Evolutionary conservation across 2,329 filamentous ascomycete species (phyloP), one percentile per base, ranked within the genome.

Genomic region (Helicocarpus griseus): DNA sequence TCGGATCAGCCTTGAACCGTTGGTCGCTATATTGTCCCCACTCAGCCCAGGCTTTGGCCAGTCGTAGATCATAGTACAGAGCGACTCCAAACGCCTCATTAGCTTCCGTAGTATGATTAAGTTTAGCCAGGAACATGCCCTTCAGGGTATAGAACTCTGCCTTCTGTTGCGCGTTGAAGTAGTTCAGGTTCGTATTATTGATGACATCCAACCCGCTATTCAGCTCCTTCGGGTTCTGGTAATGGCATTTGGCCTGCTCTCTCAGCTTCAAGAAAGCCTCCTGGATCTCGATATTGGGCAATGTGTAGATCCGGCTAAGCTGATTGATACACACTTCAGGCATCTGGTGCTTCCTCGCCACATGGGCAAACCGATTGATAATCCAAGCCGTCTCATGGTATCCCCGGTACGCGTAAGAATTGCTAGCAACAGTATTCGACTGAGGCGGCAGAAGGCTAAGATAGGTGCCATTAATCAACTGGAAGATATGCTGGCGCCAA

Each of bases 341-440:
- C 60, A 99, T 82, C 60, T 87, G 91, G 69, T 99, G 93, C 74
- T 98, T 98, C 52, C 93, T 84, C 45, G 93, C 93, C 39, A 98
- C 93, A 65, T 98, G 93, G 1, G 93, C 94, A 63, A 98, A 99
- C 17, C 93, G 81, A 68, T 99, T 99, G 70, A 99, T 98, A 60
- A 98, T 99, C 93, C 93, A 99, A 2, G 93, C 93, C 11, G 93
- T 98, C 72, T 99, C 93, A 63, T 99, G 93, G 65, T 95, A 98
- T 24, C 93, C 93, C 41, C 93, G 83, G 66, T 98, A 99, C 0
- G 93, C 93, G 67, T 93, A 97, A 0, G 90, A 96, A 45, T 91
- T 91, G 52, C 89, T 89, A 51, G 87, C 87, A 1, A 89, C 82
- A 60, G 89, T 93, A 65, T 86, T 85, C 22, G 85, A 83, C 62